These are phyloP conservation scores for Spathaspora arborariae DNA, from an alignment of 805 yeast genomes.

Conservation along the genomic window DNA sequence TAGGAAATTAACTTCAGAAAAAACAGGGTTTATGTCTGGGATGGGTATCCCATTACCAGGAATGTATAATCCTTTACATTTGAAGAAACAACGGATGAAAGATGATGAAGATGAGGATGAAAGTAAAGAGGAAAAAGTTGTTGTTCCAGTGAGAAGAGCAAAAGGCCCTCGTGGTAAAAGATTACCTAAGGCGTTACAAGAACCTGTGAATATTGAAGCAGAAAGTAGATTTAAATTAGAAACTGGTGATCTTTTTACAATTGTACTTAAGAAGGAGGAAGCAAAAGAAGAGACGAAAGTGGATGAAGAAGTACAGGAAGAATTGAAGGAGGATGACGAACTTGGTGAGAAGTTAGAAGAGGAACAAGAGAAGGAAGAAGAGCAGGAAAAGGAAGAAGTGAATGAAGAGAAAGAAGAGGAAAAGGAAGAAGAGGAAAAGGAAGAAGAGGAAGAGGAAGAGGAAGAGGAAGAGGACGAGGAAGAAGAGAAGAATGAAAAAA, in stretches of 20 bases:
- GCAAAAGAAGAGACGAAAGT: background rate
- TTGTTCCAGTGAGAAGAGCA: conserved; percentile 46
- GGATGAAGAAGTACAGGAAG: background rate
- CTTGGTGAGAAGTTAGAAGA: background rate
- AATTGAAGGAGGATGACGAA: background rate
- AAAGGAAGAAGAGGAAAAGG: conserved; percentile 14
- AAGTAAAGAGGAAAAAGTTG: conserved; percentile 2
- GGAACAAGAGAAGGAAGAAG: background rate
- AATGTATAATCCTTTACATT: conserved; percentile 41
- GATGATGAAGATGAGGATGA: conserved; percentile 12
- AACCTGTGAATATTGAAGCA: conserved; percentile 32
- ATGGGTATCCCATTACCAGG: conserved; percentile 51
- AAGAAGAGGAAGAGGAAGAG: conserved; percentile 26
- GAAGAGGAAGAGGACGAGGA: conserved; percentile 46
- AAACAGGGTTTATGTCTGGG: conserved; percentile 24
- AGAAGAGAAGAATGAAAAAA: conserved; percentile 50
- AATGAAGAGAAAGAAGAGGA: conserved; percentile 8
- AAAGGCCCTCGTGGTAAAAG: conserved; percentile 74
- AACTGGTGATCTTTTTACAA: conserved; percentile 35
- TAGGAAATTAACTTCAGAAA: conserved; percentile 10
- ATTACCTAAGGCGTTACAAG: conserved; percentile 55
- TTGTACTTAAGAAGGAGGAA: conserved; percentile 1
- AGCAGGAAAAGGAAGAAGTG: background rate
- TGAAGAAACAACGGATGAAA: conserved; percentile 8
- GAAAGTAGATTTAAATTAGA: conserved; percentile 31